Conservation (phyloP, 2,329 filamentous ascomycete genomes). For the Coniella lustricola region DNA sequence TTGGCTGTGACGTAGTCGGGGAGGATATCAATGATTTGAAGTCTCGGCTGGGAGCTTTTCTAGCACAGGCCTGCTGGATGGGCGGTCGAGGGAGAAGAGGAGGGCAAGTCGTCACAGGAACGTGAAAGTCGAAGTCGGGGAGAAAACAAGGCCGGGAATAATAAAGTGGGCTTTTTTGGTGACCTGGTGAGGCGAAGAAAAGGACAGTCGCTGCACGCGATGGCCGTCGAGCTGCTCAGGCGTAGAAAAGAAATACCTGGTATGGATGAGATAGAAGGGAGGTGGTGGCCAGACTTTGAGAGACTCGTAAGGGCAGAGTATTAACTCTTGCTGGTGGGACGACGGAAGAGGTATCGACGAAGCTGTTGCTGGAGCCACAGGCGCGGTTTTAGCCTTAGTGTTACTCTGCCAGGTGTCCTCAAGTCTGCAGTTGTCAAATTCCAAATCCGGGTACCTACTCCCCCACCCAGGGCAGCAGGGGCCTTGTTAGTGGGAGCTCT, state of each 20-base stretch:
- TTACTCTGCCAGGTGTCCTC: constrained; percentile 8
- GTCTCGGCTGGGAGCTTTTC: neutral
- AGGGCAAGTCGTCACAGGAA: constrained; percentile 1
- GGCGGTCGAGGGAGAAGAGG: neutral
- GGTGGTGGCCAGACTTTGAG: neutral
- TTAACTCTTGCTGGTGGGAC: constrained; percentile 2
- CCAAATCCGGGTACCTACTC: neutral
- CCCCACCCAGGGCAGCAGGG: neutral
- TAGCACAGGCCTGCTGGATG: constrained; percentile 9
- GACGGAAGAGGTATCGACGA: neutral
- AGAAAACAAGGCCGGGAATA: neutral
- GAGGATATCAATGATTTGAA: neutral
- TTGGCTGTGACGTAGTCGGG: neutral
- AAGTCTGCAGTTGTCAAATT: neutral
- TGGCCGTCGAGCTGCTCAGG: neutral
- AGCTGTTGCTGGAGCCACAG: neutral
- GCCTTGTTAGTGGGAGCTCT: neutral
- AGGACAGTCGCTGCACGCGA: neutral
- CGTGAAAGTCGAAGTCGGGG: constrained; percentile 1
- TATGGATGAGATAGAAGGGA: neutral
- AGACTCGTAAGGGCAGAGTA: neutral
- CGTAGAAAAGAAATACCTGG: neutral
- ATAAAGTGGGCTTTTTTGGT: neutral
- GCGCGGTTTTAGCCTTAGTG: neutral
- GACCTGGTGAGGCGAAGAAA: neutral